These are phyloP conservation scores for Fusarium sororula DNA, from an alignment of 2,329 filamentous ascomycete genomes.

Conservation along the genomic window DNA sequence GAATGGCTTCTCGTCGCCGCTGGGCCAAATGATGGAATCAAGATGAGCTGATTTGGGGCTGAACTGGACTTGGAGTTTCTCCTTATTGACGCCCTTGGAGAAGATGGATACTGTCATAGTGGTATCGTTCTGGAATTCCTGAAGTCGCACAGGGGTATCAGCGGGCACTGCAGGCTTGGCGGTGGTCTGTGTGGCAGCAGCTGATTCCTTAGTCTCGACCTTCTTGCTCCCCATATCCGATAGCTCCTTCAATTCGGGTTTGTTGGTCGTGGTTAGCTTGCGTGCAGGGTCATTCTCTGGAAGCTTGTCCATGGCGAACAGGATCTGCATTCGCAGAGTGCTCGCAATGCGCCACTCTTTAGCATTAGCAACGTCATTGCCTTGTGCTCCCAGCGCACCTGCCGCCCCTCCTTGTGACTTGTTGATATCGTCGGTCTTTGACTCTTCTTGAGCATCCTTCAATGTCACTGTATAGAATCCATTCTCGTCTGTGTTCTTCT, in stretches of 20 bases:
- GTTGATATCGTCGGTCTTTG: constrained; percentile 46
- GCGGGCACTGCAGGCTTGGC: constrained; percentile 31
- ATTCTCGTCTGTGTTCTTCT: constrained; percentile 50
- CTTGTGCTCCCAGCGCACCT: background rate
- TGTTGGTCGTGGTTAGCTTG: constrained; percentile 52
- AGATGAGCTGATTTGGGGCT: constrained; percentile 40
- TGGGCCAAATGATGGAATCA: constrained; percentile 47
- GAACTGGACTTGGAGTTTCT: constrained; percentile 52
- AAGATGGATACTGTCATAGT: constrained; percentile 53
- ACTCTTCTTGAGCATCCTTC: constrained; percentile 42
- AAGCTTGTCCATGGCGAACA: constrained; percentile 56
- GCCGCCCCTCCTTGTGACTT: constrained; percentile 11
- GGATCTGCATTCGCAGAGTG: constrained; percentile 58
- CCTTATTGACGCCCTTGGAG: constrained; percentile 54
- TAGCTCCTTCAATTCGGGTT: constrained; percentile 47
- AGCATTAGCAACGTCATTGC: constrained; percentile 8
- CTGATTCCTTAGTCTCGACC: background rate
- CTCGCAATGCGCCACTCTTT: constrained; percentile 53
- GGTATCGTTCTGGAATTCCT: constrained; percentile 50
- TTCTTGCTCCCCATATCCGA: constrained; percentile 21
- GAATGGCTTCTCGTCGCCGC: constrained; percentile 68
- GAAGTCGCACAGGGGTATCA: constrained; percentile 42
- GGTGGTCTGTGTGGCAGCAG: background rate
- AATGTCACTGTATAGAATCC: constrained; percentile 59
- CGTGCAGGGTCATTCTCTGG: constrained; percentile 56